Evolutionary conservation across 768 basidiomycete species (phyloP).

Genomic region (Daedaleopsis sinensis): DNA sequence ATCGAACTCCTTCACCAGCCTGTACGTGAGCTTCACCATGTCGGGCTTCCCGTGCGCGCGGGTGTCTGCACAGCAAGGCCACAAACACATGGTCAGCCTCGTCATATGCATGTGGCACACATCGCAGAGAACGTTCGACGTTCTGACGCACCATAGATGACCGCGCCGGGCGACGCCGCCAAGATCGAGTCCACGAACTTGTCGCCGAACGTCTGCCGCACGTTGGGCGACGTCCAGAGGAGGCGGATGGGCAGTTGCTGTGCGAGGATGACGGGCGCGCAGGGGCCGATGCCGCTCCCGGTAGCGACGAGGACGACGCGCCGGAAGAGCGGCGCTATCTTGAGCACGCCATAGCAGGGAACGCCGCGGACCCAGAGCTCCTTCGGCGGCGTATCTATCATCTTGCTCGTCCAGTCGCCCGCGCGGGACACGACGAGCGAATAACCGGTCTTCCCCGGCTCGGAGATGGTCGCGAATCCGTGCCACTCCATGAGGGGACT

Average conservation of each 20-base stretch:
- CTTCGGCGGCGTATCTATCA: constrained; percentile 55
- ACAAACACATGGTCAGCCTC: neutral
- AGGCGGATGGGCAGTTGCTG: constrained; percentile 53
- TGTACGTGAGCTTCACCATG: constrained; percentile 41
- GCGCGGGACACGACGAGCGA: constrained; percentile 60
- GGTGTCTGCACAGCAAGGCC: constrained; percentile 29
- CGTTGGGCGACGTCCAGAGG: constrained; percentile 66
- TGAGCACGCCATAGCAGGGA: constrained; percentile 56
- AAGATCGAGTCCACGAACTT: constrained; percentile 59
- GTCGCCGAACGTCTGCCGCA: constrained; percentile 63
- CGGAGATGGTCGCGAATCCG: constrained; percentile 56
- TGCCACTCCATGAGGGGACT: constrained; percentile 61
- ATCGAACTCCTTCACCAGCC: constrained; percentile 39
- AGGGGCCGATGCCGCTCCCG: constrained; percentile 63
- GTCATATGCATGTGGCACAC: neutral
- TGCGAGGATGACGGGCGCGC: constrained; percentile 56
- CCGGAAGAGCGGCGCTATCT: constrained; percentile 57
- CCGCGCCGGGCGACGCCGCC: constrained; percentile 54
- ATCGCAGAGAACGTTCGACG: neutral
- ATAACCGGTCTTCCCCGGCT: constrained; percentile 41
- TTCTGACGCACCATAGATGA: constrained; percentile 52
- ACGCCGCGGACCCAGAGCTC: constrained; percentile 61
- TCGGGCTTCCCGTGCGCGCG: constrained; percentile 39
- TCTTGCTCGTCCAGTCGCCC: constrained; percentile 61
- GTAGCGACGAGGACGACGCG: constrained; percentile 61